A percentile compares a stretch with the other conserved stretches of the same genome.
Conservation (phyloP, 1,284 basidiomycete species). For the Puccinia triticina region DNA sequence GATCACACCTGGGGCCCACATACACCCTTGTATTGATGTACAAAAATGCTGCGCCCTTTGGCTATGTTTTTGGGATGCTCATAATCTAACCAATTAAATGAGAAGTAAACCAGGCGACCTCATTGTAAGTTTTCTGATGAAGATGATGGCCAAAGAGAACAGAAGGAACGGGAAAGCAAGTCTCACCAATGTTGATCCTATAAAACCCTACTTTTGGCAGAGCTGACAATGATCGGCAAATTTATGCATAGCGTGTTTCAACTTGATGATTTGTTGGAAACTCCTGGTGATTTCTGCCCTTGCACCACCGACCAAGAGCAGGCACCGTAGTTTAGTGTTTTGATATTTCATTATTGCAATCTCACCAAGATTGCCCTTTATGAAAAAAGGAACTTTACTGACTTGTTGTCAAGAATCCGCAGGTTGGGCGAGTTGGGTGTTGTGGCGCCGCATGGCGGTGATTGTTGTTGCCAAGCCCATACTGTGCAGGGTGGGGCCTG, state of each 20-base stretch:
- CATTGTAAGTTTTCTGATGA: not conserved
- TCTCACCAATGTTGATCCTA: constrained; percentile 48
- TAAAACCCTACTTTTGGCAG: constrained; percentile 45
- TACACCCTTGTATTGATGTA: constrained; percentile 50
- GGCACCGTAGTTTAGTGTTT: constrained; percentile 46
- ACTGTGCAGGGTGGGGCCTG: too few species aligned
- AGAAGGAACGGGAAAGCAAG: not conserved
- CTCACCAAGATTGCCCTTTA: constrained; percentile 51
- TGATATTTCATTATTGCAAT: constrained; percentile 49
- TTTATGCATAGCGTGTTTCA: constrained; percentile 32
- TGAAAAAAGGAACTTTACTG: too few species aligned
- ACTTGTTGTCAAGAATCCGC: too few species aligned
- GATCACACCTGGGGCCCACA: constrained; percentile 35
- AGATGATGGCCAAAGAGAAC: not conserved
- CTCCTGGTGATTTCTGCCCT: constrained; percentile 38
- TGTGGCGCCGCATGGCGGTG: too few species aligned
- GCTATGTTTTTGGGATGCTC: constrained; percentile 46
- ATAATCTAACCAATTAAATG: constrained; percentile 17
- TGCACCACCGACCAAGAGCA: constrained; percentile 47
- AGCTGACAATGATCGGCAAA: constrained; percentile 41
- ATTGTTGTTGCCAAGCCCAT: too few species aligned
- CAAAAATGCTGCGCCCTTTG: constrained; percentile 40
- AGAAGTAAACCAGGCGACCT: not conserved
- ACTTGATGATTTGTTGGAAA: constrained; percentile 40
- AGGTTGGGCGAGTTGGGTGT: too few species aligned